These are phyloP conservation scores for Gamarada debralockiae DNA, from an alignment of 495 filamentous ascomycete species.

Conservation along the genomic window DNA sequence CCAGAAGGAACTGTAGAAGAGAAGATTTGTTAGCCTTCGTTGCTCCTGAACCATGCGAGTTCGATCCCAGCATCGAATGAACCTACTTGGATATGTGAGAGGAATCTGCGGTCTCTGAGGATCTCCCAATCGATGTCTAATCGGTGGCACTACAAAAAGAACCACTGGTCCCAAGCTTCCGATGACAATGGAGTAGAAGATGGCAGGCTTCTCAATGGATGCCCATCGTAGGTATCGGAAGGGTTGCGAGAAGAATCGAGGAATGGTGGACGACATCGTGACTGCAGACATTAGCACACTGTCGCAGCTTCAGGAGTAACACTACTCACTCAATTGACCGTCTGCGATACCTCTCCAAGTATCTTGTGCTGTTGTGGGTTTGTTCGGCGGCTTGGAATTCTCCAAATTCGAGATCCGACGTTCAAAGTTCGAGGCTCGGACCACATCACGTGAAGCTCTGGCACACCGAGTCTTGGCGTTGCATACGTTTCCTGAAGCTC, in stretches of 20 bases:
- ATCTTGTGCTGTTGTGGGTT: slow-evolving; percentile 5
- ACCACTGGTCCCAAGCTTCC: slow-evolving; percentile 67
- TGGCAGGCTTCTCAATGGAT: slow-evolving; percentile 77
- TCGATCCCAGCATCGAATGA: neutral
- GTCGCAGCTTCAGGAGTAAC: neutral
- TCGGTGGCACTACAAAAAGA: slow-evolving; percentile 63
- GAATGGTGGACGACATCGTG: slow-evolving; percentile 55
- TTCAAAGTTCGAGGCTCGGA: slow-evolving; percentile 24
- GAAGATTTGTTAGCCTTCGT: neutral
- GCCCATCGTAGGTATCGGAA: slow-evolving; percentile 84
- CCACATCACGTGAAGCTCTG: slow-evolving; percentile 20
- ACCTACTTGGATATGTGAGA: slow-evolving; percentile 80
- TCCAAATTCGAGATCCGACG: neutral
- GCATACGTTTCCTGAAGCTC: slow-evolving; percentile 30
- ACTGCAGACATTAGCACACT: slow-evolving; percentile 6
- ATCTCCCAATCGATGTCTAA: slow-evolving; percentile 67
- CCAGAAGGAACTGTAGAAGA: slow-evolving; percentile 18
- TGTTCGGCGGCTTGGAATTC: slow-evolving; percentile 1
- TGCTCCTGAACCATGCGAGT: neutral
- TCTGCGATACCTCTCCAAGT: neutral
- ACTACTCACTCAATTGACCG: slow-evolving; percentile 14
- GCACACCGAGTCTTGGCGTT: slow-evolving; percentile 28
- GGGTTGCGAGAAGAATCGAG: slow-evolving; percentile 79
- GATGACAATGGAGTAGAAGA: slow-evolving; percentile 78
- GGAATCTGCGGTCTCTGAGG: slow-evolving; percentile 64